Base-by-base conservation (phyloP, 176 grass and related monocot genomes). In the Aegilops speltoides region DNA sequence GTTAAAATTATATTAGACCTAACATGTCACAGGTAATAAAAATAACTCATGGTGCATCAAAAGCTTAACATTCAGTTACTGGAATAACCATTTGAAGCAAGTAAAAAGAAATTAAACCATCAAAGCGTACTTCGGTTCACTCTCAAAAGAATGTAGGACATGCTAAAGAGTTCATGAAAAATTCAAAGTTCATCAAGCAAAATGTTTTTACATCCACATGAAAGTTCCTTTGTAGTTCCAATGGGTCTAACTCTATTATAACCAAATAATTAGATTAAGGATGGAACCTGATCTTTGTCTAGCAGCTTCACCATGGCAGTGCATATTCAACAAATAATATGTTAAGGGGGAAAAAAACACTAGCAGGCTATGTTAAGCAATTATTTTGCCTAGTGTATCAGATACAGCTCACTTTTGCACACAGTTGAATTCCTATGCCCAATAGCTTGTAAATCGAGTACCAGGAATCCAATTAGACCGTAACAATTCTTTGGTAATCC, bases 1-100 rank as follows among this genome's bases (percentile, higher is more conserved):
- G 66, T 64, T 73, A 65, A 2, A 79, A 59, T 48, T 38, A 81
- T 28, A 79, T 90, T 83, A 83, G 84, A 63, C 23, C 40, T 79
- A 83, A 79, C 25, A 66, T 78, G 29, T 40, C 38, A 88, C 11
- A 67, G 72, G 31, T 37, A 88, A 79, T 70, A 62, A 59, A 68
- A 77, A 34, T 34, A 84, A 29, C 14, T 26, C 52, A 4, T 10
- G 11, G 17, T 74, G 34, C 11, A 26, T 57, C 10, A 45, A 48
- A 12, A 36, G 26, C 13, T 84, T 65, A 74, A n/a, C 24, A 75
- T 31, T 72, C 45, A n/a, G 72, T 52, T 66, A 78, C 10, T 48
- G 45, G 13, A 48, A 48, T 48, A 15, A 48, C 45, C 45, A 48
- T 48, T 48, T 14, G 45, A 48, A 48, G 45, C 45, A 48, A 48